Evolutionary conservation across 495 filamentous ascomycete genomes (phyloP).

Genomic region (Penicillium longicatenatum): DNA sequence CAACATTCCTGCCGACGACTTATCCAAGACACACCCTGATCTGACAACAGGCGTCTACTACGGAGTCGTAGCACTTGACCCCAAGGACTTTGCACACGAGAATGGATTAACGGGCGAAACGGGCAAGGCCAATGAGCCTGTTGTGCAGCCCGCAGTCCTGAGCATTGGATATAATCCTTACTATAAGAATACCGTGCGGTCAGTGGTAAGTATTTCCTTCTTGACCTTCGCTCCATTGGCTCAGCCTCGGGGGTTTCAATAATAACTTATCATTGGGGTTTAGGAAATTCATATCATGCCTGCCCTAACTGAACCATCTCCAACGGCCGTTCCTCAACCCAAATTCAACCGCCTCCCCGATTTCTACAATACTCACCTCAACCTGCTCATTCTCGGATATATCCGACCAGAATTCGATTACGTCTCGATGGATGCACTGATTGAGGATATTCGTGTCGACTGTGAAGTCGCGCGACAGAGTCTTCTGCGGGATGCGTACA

Average conservation of each 20-base stretch:
- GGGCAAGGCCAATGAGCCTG: slow-evolving; percentile 25
- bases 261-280: neutral
- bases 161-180: slow-evolving; percentile 95
- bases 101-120: slow-evolving; percentile 8
- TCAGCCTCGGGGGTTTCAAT: neutral
- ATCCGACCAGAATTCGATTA: slow-evolving; percentile 92
- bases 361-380: slow-evolving; percentile 83
- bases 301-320: slow-evolving; percentile 51
- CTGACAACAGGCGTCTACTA: slow-evolving; percentile 85
- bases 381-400: slow-evolving; percentile 79
- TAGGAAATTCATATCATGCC: slow-evolving; percentile 89
- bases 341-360: slow-evolving; percentile 57
- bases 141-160: slow-evolving; percentile 86
- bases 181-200: slow-evolving; percentile 82
- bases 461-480: slow-evolving; percentile 79
- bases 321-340: slow-evolving; percentile 29
- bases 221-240: neutral
- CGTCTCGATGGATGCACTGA: slow-evolving; percentile 73
- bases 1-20: slow-evolving; percentile 83
- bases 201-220: slow-evolving; percentile 52
- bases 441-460: slow-evolving; percentile 85
- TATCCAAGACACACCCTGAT: slow-evolving; percentile 66
- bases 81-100: slow-evolving; percentile 28
- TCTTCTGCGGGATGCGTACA: slow-evolving; percentile 70
- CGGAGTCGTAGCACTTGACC: slow-evolving; percentile 74